Evolutionary conservation across 306 rosid genomes (phyloP), one percentile per base, ranked within the genome.

Genomic region (Ormosia emarginata): DNA sequence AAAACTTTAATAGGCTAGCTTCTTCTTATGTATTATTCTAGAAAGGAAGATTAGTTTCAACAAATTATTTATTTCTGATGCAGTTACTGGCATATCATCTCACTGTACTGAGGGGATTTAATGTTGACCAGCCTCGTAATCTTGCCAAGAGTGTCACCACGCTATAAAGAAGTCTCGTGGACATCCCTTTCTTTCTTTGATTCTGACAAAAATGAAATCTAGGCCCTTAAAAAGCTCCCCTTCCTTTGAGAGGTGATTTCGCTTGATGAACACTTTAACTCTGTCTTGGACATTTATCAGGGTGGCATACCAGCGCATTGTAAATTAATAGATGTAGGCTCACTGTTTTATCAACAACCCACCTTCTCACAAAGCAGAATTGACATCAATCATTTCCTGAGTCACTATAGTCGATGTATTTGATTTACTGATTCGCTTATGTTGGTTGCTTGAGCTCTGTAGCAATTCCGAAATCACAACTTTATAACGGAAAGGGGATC

Each of bases 91-190:
- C 99, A 29, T 95, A 95, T 85, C 99, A 95, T 87, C 98, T 95
- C 81, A 95, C 99, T 8, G 99, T 95, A 72, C 87, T 92, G 71
- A 90, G 94, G 82, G 99, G 99, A 66, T 91, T 85, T 81, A 95
- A 95, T 14, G 95, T 92, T n/a, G 99, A 95, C 76, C 99, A 93
- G 86, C 99, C 98, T 59, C 94, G 98, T 71, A 95, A 95, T 91
- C 97, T 95, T 24, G 99, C 99, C 4, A 95, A 95, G 92, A 95
- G 99, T 82, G 99, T 95, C 58, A 95, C 98, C 2, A 95, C 99
- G 0, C 88, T 88, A 78, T 93, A 86, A 75, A 74, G 74, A 44
- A 70, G 67, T 50, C 17, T 29, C 6, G 10, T 41, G 14, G 36
- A 79, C 24, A 65, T 44, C 15, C 39, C 4, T 41, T 24, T 18